Base-by-base conservation (phyloP, 2,329 filamentous ascomycete genomes). In the Ophiostoma tasmaniense region DNA sequence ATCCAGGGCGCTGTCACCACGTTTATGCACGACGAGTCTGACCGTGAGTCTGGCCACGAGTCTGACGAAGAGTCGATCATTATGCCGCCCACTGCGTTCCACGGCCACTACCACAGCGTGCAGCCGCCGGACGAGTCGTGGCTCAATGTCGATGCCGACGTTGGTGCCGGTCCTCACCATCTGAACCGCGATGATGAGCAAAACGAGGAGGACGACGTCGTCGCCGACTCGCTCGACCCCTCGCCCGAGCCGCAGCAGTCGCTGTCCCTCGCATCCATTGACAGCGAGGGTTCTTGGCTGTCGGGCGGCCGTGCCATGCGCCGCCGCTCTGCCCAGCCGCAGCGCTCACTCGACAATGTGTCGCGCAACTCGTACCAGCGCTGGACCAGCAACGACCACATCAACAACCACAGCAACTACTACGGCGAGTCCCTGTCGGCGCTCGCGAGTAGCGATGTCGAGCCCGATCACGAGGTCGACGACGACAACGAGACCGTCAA, bases 271-370 rank as follows among this genome's bases (percentile, higher is more conserved):
- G 95, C 93, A 1, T 97, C 93, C 0, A 92, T 98, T 70, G 95
- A 97, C 76, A 97, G 93, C 0, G 95, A 99, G 80, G 95, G 87
- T 4, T 97, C 93, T 0, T 99, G 95, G 95, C 87, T 99, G 62
- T 95, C 93, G 3, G 93, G 94, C 20, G 88, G 89, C 69, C 78
- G 82, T 2, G 77, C 71, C 0, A 72, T 71, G 22, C 76, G 75
- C 42, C 74, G 76, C 82, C 84, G 71, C 77, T 82, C 73, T 80
- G 84, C 75, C 0, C 69, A 70, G 14, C 64, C 66, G 22, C 84
- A 81, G 68, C 72, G 79, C 75, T 75, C 79, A 75, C 73, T 80
- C 5, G 93, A 94, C 25, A 88, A 89, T 69, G 78, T 83, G 2
- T 77, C 73, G 1, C 74, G 71, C 17, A 74, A 74, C 52, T 73